Conservation (phyloP, 208 protist species). For the Leishmania aethiopica region DNA sequence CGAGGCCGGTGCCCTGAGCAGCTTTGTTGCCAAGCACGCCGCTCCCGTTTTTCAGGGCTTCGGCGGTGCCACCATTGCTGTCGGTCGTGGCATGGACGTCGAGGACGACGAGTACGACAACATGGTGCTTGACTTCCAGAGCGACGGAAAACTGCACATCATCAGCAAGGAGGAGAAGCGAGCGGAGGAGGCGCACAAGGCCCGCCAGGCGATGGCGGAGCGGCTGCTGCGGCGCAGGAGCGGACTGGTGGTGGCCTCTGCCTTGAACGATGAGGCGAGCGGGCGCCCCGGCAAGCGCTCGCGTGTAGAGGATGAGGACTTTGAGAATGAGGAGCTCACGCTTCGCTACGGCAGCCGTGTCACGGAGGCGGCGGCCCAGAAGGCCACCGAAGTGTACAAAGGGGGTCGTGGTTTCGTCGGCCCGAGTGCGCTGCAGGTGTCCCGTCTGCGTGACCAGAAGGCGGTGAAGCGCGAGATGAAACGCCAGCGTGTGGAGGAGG, state of each 20-base stretch:
- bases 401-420: constrained; percentile 25
- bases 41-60: constrained; percentile 37
- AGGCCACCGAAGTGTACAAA: constrained; percentile 34
- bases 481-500: constrained; percentile 82
- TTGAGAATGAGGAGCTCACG: constrained; percentile 86
- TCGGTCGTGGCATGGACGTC: constrained; percentile 13
- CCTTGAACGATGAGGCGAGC: constrained; percentile 57
- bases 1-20: constrained; percentile 72
- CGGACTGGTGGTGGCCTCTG: constrained; percentile 44
- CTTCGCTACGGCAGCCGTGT: constrained; percentile 65
- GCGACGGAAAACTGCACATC: constrained; percentile 83
- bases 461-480: constrained; percentile 60
- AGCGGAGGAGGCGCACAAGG: constrained; percentile 48
- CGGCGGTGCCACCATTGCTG: constrained; percentile 17
- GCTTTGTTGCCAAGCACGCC: constrained; percentile 70
- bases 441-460: constrained; percentile 72
- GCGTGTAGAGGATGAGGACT: constrained; percentile 71
- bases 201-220: constrained; percentile 64
- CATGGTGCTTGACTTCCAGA: constrained; percentile 82
- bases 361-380: constrained; percentile 51
- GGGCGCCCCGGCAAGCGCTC: constrained; percentile 63
- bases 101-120: constrained; percentile 71
- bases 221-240: constrained; percentile 60
- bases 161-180: constrained; percentile 74
- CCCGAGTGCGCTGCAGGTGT: constrained; percentile 37